phyloP scores from a whole-genome alignment of 805 yeast genomes.

The Ogataea chonburiensis region DNA sequence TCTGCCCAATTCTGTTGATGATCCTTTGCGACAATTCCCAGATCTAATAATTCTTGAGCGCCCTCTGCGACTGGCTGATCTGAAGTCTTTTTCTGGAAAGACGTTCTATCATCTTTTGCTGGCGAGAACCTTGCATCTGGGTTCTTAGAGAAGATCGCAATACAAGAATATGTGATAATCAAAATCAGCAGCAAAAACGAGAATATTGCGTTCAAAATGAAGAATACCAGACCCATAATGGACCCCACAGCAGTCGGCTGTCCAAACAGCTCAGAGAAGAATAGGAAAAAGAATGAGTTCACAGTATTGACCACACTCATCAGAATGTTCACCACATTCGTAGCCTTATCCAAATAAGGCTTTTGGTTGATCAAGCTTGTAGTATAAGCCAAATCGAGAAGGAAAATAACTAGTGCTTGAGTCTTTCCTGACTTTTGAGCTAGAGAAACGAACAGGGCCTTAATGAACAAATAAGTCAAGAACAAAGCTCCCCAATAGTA shows the following conservation, averaged over 20 bases:
- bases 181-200: conserved; percentile 69
- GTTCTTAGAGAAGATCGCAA: conserved; percentile 70
- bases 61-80: conserved; percentile 29
- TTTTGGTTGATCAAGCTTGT: conserved; percentile 57
- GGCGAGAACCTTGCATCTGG: conserved; percentile 89
- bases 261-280: conserved; percentile 80
- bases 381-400: conserved; percentile 71
- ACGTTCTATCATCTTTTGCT: conserved; percentile 87
- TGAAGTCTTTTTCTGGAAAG: conserved; percentile 57
- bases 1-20: conserved; percentile 74
- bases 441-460: conserved; percentile 71
- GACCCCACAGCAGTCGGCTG: conserved; percentile 78
- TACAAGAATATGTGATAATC: conserved; percentile 63
- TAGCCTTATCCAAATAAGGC: conserved; percentile 82
- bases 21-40: conserved; percentile 81
- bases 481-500: conserved; percentile 82
- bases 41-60: conserved; percentile 59
- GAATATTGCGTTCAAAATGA: conserved; percentile 85
- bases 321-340: conserved; percentile 72
- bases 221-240: conserved; percentile 90
- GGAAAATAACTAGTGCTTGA: conserved; percentile 73
- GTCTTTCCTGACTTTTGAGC: conserved; percentile 81
- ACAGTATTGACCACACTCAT: conserved; percentile 70
- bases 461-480: conserved; percentile 58
- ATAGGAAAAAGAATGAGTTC: conserved; percentile 81